These are phyloP conservation scores for Colletotrichum acutatum DNA, from an alignment of 2,329 filamentous ascomycete genomes.

Conservation along the genomic window DNA sequence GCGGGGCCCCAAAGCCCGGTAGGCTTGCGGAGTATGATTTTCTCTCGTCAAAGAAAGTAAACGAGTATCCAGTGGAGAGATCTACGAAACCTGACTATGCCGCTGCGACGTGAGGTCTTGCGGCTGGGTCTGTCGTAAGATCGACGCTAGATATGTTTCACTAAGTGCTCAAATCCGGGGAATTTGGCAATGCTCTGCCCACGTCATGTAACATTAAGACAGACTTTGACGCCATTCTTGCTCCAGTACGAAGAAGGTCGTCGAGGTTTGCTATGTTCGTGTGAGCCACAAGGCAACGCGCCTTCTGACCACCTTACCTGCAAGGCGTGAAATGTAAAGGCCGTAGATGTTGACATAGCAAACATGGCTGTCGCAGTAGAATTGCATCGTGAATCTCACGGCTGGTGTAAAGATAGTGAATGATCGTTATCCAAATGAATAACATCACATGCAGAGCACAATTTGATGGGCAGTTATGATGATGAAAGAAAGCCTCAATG, in stretches of 20 bases:
- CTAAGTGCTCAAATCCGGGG: not conserved
- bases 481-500: conserved; percentile 16
- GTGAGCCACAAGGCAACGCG: too few species aligned
- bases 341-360: too few species aligned
- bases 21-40: not conserved
- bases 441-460: too few species aligned
- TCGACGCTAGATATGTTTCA: not conserved
- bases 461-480: not conserved
- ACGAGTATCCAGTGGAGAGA: not conserved
- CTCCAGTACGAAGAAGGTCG: not conserved
- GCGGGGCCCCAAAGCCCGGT: not conserved
- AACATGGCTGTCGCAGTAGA: too few species aligned
- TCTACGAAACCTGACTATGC: not conserved
- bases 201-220: not conserved
- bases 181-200: not conserved
- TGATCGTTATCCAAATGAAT: too few species aligned
- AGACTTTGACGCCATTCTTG: not conserved
- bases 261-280: not conserved
- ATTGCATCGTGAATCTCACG: too few species aligned
- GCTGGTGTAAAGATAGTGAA: too few species aligned
- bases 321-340: too few species aligned
- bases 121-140: not conserved
- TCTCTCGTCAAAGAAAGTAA: not conserved
- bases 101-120: not conserved
- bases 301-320: too few species aligned